Conservation (phyloP, 1,139 yeast species). For the Nakaseomyces sp. region DNA sequence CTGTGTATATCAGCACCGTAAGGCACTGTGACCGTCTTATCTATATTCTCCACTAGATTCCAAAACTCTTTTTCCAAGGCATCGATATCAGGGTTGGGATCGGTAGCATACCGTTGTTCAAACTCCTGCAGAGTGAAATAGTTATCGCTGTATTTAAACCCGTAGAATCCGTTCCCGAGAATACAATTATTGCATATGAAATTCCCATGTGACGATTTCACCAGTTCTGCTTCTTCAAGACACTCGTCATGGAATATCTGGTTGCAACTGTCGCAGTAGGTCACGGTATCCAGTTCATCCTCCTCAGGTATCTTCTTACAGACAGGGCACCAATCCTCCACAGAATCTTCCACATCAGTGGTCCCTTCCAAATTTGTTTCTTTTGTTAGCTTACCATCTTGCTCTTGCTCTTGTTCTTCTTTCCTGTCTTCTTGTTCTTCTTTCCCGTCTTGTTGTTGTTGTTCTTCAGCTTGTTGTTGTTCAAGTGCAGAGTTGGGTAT, state of each 20-base stretch:
- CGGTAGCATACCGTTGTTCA: slow-evolving; percentile 34
- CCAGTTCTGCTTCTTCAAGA: background rate
- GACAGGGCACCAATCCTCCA: slow-evolving; percentile 33
- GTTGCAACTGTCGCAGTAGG: slow-evolving; percentile 62
- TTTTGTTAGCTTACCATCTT: background rate
- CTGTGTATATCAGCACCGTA: slow-evolving; percentile 79
- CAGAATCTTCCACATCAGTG: slow-evolving; percentile 8
- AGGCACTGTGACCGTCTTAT: slow-evolving; percentile 46
- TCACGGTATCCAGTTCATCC: background rate
- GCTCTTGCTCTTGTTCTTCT: background rate
- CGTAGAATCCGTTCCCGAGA: slow-evolving; percentile 81
- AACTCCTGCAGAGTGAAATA: slow-evolving; percentile 56
- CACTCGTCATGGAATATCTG: slow-evolving; percentile 45
- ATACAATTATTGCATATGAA: slow-evolving; percentile 84
- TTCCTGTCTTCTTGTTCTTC: too few species aligned
- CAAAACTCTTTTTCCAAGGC: slow-evolving; percentile 53
- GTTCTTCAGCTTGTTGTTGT: background rate
- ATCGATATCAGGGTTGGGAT: slow-evolving; percentile 26
- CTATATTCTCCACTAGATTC: slow-evolving; percentile 39
- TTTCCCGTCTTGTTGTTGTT: background rate
- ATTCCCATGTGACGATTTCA: slow-evolving; percentile 42
- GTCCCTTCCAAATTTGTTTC: background rate
- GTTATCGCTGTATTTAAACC: slow-evolving; percentile 66
- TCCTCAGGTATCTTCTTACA: background rate
- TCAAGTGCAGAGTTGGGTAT: slow-evolving; percentile 13